Evolutionary conservation across 345 rosid species (phyloP), one percentile per base, ranked within the genome.

Genomic region (Linum lewisii): DNA sequence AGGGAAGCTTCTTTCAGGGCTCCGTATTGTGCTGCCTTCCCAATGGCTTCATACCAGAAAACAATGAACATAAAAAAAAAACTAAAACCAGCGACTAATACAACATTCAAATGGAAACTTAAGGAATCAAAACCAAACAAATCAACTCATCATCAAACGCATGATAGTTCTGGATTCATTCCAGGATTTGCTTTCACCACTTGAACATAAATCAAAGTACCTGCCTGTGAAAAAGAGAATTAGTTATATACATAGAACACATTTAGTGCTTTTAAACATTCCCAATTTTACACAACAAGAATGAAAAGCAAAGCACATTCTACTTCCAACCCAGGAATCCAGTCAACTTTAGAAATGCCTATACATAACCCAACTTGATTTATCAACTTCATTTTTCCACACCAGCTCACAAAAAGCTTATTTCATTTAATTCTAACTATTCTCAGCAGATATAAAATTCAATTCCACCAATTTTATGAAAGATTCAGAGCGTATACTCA

Each of bases 21-120:
- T 57, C 88, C 98, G 63, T 82, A 88, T 73, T 73, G 79, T 23
- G 85, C 88, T 47, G 95, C 95, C 68, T 88, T 91, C 29, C 96
- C 95, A 21, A 75, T 76, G 65, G 95, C 95, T 86, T 34, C 49
- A 49, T 29, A 67, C 49, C 67, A 67, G 29, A 63, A n/a, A 57
- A 11, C 61, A 49, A 32, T 65, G 16, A 3, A 42, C 47, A 29
- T 34, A n/a, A n/a, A 45, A 14, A 44, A 42, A 23, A 18, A 60
- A 58, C 57, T 11, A 69, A n/a, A 58, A 52, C 7, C 24, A 65
- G 19, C 7, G 26, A 58, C 18, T 1, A 13, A 45, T 19, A 53
- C 25, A 15, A 26, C 22, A 23, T 10, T 11, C 18, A 16, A 11
- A 21, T 20, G 56, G 25, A 21, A 24, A 21, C 13, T 52, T 24